phyloP scores from a whole-genome alignment of 2,329 filamentous ascomycete species.

The Aspergillus calidoustus region DNA sequence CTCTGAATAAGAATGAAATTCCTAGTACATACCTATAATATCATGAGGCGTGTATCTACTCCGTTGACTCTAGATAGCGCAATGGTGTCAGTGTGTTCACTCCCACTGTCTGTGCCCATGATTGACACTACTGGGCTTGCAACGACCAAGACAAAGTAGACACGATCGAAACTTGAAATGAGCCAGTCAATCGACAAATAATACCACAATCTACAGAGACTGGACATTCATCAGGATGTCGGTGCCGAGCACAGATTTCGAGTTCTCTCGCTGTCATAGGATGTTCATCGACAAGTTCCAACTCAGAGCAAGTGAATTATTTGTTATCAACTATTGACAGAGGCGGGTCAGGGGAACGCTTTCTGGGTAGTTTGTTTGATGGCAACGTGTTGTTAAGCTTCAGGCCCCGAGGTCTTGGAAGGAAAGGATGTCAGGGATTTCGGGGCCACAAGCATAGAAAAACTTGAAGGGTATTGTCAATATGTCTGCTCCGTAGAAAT shows the following conservation, averaged over 20 bases:
- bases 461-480: too few relatives aligned
- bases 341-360: conserved; percentile 7
- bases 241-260: not conserved
- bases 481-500: not conserved
- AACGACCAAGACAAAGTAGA: too few relatives aligned
- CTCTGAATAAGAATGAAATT: too few relatives aligned
- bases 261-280: not conserved
- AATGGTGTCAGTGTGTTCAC: not conserved
- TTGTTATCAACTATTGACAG: not conserved
- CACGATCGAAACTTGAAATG: not conserved
- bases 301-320: not conserved
- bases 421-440: not conserved
- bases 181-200: not conserved
- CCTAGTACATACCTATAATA: not conserved
- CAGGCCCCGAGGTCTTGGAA: conserved; percentile 9
- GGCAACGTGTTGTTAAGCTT: conserved; percentile 19
- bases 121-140: too few relatives aligned
- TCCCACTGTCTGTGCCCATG: not conserved
- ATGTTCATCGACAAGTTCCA: not conserved
- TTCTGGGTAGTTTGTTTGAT: not conserved
- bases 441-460: too few relatives aligned
- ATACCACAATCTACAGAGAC: too few relatives aligned
- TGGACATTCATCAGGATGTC: too few relatives aligned
- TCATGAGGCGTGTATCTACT: not conserved
- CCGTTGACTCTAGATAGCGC: not conserved